Evolutionary conservation across 352 stramenopile species (phyloP).

Genomic region (Globisporangium irregulare): DNA sequence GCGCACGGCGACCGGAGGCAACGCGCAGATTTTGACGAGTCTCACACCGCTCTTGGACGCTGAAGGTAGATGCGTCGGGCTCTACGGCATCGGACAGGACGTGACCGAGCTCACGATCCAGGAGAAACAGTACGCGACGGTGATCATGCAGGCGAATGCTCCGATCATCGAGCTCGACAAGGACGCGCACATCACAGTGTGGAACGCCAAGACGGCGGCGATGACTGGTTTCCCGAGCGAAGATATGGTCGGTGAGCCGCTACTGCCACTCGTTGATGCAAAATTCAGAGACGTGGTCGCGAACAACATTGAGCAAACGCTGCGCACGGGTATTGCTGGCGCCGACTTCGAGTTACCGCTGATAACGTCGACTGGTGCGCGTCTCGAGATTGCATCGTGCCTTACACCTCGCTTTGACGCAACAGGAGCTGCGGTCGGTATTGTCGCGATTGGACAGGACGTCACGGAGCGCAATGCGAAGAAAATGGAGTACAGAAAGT

Average conservation of each 20-base stretch:
- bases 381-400: slow-evolving; percentile 55
- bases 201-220: slow-evolving; percentile 56
- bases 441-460: slow-evolving; percentile 65
- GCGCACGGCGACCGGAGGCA: slow-evolving; percentile 38
- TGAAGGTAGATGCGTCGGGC: slow-evolving; percentile 40
- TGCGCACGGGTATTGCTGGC: slow-evolving; percentile 38
- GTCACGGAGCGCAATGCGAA: slow-evolving; percentile 68
- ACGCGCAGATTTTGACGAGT: slow-evolving; percentile 49
- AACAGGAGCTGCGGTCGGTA: slow-evolving; percentile 35
- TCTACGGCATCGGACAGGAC: slow-evolving; percentile 60
- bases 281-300: slow-evolving; percentile 45
- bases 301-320: slow-evolving; percentile 46
- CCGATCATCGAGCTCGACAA: slow-evolving; percentile 79
- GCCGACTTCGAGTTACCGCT: slow-evolving; percentile 53
- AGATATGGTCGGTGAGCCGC: slow-evolving; percentile 48
- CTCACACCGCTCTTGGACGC: slow-evolving; percentile 44
- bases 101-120: slow-evolving; percentile 53
- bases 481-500: slow-evolving; percentile 66
- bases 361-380: slow-evolving; percentile 41
- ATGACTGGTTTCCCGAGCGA: slow-evolving; percentile 51
- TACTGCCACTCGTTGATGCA: slow-evolving; percentile 49
- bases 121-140: slow-evolving; percentile 56
- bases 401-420: slow-evolving; percentile 52
- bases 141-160: slow-evolving; percentile 79
- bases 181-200: slow-evolving; percentile 66